These are phyloP conservation scores for Wickerhamomyces tratensis DNA, from an alignment of 805 yeast species.

Conservation along the genomic window DNA sequence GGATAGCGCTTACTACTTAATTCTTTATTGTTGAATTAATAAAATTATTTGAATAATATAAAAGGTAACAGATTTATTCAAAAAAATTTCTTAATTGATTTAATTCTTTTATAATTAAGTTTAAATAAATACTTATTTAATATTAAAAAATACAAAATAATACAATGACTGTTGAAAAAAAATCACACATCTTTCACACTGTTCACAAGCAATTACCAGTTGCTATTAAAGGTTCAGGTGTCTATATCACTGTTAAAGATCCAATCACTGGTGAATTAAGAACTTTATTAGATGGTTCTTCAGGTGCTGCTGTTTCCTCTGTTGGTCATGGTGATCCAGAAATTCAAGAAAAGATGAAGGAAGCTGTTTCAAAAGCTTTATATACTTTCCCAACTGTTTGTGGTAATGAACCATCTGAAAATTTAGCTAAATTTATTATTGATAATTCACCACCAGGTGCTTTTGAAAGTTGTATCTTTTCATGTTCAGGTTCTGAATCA, in stretches of 20 bases:
- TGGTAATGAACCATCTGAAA: slow-evolving; percentile 29
- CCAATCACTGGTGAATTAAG: slow-evolving; percentile 24
- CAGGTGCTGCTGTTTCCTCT: slow-evolving; percentile 45
- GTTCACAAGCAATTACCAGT: slow-evolving; percentile 21
- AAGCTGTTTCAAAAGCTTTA: slow-evolving; percentile 25
- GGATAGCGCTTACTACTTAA: too few species aligned
- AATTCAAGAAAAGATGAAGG: slow-evolving; percentile 27
- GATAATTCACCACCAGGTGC: slow-evolving; percentile 34
- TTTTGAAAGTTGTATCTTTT: slow-evolving; percentile 32
- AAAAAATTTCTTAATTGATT: too few species aligned
- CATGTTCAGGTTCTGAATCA: slow-evolving; percentile 59
- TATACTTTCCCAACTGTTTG: slow-evolving; percentile 26
- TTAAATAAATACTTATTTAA: too few species aligned
- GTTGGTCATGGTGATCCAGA: slow-evolving; percentile 36
- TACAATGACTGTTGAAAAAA: neutral
- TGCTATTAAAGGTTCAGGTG: slow-evolving; percentile 29
- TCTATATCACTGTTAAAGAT: slow-evolving; percentile 25
- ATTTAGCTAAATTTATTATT: slow-evolving; percentile 31
- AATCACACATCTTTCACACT: slow-evolving; percentile 22
- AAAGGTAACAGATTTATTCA: too few species aligned
- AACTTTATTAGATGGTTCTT: slow-evolving; percentile 30
- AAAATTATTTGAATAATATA: too few species aligned
- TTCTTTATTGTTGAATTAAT: too few species aligned
- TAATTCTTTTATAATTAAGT: too few species aligned
- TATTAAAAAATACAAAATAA: neutral